Base-by-base conservation (phyloP, 192 early-diverging fungal genomes). In the Coemansia sp. region DNA sequence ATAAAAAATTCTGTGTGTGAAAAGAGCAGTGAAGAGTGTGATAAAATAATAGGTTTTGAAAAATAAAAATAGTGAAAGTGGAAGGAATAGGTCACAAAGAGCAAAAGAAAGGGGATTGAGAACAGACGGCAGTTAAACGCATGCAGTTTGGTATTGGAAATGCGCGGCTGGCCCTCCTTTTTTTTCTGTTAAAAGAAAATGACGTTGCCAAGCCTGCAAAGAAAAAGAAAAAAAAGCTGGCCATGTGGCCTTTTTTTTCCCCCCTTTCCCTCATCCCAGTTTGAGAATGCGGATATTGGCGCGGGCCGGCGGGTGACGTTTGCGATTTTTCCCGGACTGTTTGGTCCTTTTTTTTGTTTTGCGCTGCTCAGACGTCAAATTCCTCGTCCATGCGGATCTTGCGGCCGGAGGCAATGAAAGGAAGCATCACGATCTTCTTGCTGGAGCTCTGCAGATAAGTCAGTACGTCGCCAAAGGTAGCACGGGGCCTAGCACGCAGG, bases 391-490 rank as follows among this genome's bases (percentile, higher is more conserved):
- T 75, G 52, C 63, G 52, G 36, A 85, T 68, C 66, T 72, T 73
- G 60, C 83, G 76, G 4, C 80, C 83, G 0, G 73, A 73, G 14
- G 80, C 77, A 50, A 85, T 63, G 40, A 82, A 82, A 32, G 83
- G 83, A 58, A 80, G 74, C 75, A 82, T 82, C 32, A 56, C 68
- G 33, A 73, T 68, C 33, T 73, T 65, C 51, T 57, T 67, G 0
- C 72, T 60, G 54, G 55, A 57, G 51, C 61, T 56, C 55, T 76
- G 69, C 58, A 83, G 20, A 29, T 71, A 75, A 33, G 57, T 60
- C 40, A 91, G 75, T 11, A 91, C 62, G 2, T 89, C 73, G 48
- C 76, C 80, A 68, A 84, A 84, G 11, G 83, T 76, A 14, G 71
- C 61, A 18, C 63, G 55, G 12, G 72, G 49, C 65, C 71, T 69